Percentiles rank a stretch among this genome's conserved stretches.
Evolutionary conservation across 331 rosid species (phyloP).

Genomic region (Rhamnella rubrinervis): DNA sequence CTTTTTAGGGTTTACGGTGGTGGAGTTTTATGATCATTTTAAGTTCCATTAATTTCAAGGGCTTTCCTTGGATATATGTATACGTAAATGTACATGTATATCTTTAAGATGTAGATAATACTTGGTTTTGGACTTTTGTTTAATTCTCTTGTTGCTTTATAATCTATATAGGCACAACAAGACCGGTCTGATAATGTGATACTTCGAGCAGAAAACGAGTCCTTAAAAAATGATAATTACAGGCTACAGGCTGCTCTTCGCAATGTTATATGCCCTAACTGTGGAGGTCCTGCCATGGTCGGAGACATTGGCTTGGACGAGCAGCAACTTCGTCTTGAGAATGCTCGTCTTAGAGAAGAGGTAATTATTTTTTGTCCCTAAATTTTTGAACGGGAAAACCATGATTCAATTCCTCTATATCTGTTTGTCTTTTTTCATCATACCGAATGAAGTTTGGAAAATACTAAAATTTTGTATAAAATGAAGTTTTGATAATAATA

Average conservation of each 20-base stretch:
- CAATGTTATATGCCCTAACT: conserved; percentile 73
- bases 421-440: too few species aligned
- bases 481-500: too few species aligned
- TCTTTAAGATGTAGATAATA: background rate
- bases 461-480: too few species aligned
- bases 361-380: conserved; percentile 21
- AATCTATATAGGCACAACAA: conserved; percentile 74
- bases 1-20: conserved; percentile 12
- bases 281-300: conserved; percentile 75
- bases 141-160: background rate
- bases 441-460: background rate
- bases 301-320: conserved; percentile 79
- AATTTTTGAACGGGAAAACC: too few species aligned
- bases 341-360: conserved; percentile 85
- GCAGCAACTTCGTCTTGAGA: conserved; percentile 77
- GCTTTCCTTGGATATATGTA: background rate
- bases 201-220: conserved; percentile 84
- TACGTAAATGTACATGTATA: background rate
- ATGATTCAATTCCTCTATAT: too few species aligned
- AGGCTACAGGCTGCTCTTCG: conserved; percentile 69
- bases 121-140: background rate
- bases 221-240: conserved; percentile 69
- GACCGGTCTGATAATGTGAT: conserved; percentile 78
- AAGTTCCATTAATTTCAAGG: background rate
- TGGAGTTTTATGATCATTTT: background rate